A percentile compares a stretch with the other conserved stretches of the same genome.
Conservation (phyloP, 257 asterid species). For the Henckelia pumila region DNA sequence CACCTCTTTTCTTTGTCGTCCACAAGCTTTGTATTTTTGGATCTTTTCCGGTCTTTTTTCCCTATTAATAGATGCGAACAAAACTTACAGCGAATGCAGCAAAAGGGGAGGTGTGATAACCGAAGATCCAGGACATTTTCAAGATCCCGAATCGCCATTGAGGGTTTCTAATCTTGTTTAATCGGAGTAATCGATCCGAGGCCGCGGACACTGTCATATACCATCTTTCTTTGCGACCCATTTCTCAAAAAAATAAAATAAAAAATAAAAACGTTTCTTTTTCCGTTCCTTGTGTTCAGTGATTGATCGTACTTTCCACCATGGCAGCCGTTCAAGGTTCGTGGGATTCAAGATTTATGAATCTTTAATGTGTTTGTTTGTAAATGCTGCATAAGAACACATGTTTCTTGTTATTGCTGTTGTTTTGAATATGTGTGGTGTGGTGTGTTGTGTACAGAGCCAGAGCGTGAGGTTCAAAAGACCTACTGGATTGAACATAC, state of each 20-base stretch:
- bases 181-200: background rate
- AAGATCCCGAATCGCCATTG: slow-evolving; percentile 87
- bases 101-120: slow-evolving; percentile 58
- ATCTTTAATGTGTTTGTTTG: background rate
- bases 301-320: background rate
- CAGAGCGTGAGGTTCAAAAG: slow-evolving; percentile 90
- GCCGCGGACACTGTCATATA: slow-evolving; percentile 3
- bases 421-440: too few relatives aligned
- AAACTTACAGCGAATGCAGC: slow-evolving; percentile 57
- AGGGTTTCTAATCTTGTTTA: slow-evolving; percentile 51
- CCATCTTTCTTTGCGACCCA: background rate
- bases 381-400: background rate
- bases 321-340: slow-evolving; percentile 67
- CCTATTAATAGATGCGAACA: slow-evolving; percentile 21
- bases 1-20: background rate
- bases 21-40: background rate
- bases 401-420: background rate
- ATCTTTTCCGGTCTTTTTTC: slow-evolving; percentile 9
- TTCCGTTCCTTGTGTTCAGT: background rate
- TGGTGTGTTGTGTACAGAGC: slow-evolving; percentile 24
- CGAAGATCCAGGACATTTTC: slow-evolving; percentile 89
- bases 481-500: slow-evolving; percentile 91
- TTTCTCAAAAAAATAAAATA: background rate
- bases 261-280: too few relatives aligned
- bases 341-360: background rate